phyloP scores from a whole-genome alignment of 2,329 filamentous ascomycete genomes.

The Fusarium nelsonii region DNA sequence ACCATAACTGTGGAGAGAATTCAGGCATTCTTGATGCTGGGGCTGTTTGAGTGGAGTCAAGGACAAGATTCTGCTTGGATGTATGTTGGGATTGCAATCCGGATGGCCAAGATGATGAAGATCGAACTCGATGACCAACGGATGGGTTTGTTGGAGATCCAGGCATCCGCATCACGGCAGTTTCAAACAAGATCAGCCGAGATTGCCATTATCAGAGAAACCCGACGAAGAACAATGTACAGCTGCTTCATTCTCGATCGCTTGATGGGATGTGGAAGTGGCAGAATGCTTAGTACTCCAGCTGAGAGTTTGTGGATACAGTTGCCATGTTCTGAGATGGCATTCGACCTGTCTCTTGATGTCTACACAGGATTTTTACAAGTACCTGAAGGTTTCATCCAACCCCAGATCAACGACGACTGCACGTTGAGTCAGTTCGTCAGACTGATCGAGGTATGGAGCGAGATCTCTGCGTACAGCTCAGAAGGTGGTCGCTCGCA shows the following conservation, averaged over 20 bases:
- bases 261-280: constrained; percentile 73
- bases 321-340: constrained; percentile 42
- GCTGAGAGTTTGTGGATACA: constrained; percentile 53
- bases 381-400: constrained; percentile 19
- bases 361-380: constrained; percentile 65
- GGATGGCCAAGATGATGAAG: constrained; percentile 18
- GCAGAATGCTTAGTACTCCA: constrained; percentile 70
- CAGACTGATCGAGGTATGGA: constrained; percentile 69
- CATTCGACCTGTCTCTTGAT: constrained; percentile 72
- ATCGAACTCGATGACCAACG: constrained; percentile 19
- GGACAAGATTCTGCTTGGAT: constrained; percentile 11
- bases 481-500: constrained; percentile 64
- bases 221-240: constrained; percentile 77
- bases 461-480: constrained; percentile 69
- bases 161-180: not conserved
- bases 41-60: constrained; percentile 16
- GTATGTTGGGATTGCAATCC: constrained; percentile 5
- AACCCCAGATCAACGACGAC: constrained; percentile 54
- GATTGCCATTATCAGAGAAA: constrained; percentile 43
- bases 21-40: constrained; percentile 23
- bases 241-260: constrained; percentile 80
- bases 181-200: not conserved
- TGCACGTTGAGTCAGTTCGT: constrained; percentile 66
- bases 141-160: not conserved
- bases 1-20: constrained; percentile 4